Evolutionary conservation across 2,329 filamentous ascomycete genomes (phyloP).

Genomic region (Clarireedia hainanense): DNA sequence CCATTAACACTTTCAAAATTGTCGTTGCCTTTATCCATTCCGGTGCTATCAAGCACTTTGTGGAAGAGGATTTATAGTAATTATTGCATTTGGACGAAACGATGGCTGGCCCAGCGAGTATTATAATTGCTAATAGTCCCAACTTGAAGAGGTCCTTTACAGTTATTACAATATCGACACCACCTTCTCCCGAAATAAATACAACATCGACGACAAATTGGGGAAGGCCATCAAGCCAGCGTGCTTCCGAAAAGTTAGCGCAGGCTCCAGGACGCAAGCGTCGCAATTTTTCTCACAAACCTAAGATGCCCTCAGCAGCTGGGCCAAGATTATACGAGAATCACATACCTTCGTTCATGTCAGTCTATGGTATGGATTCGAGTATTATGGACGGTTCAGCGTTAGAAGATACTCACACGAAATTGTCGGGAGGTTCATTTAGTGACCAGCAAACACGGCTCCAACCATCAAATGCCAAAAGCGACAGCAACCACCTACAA

Average conservation of each 20-base stretch:
- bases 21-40: background rate
- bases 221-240: background rate
- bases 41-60: background rate
- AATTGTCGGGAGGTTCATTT: conserved; percentile 17
- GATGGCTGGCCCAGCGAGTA: conserved; percentile 19
- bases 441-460: conserved; percentile 8
- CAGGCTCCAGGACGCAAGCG: conserved; percentile 15
- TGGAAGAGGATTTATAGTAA: background rate
- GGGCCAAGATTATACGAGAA: conserved; percentile 56
- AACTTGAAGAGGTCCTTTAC: conserved; percentile 25
- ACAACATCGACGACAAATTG: conserved; percentile 2
- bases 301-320: conserved; percentile 54
- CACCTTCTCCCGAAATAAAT: conserved; percentile 16
- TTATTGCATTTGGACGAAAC: background rate
- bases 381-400: conserved; percentile 22
- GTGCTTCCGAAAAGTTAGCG: conserved; percentile 5
- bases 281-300: conserved; percentile 5
- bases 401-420: conserved; percentile 15
- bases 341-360: conserved; percentile 70
- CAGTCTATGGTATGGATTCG: conserved; percentile 59
- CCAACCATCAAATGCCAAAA: conserved; percentile 9
- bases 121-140: conserved; percentile 25
- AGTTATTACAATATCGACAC: conserved; percentile 14
- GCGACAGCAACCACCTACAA: conserved; percentile 16
- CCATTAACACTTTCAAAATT: background rate